These are phyloP conservation scores for Hemerocallis citrina DNA, from an alignment of 106 monocot genomes.

Conservation along the genomic window DNA sequence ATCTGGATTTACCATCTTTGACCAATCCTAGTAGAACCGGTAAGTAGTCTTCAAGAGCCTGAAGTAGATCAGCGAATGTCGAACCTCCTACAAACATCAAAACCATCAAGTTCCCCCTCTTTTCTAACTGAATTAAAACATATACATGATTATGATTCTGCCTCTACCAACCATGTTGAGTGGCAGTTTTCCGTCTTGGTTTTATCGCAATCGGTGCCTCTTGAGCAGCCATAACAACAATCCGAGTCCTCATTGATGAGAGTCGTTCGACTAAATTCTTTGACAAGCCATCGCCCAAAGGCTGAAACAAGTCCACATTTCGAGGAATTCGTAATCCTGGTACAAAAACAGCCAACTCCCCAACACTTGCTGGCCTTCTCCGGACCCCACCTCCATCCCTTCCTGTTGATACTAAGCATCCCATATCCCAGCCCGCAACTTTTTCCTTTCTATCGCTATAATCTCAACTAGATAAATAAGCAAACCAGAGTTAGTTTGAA, in stretches of 20 bases:
- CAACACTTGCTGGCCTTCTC: slow-evolving; percentile 34
- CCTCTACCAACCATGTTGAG: slow-evolving; percentile 46
- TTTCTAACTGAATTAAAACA: neutral
- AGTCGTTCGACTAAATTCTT: slow-evolving; percentile 46
- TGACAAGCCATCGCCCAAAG: slow-evolving; percentile 26
- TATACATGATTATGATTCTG: neutral
- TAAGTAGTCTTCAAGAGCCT: slow-evolving; percentile 68
- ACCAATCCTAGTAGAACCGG: slow-evolving; percentile 59
- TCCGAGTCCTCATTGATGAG: slow-evolving; percentile 43
- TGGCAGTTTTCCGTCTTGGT: slow-evolving; percentile 33
- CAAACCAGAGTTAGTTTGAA: neutral
- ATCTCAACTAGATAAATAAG: neutral
- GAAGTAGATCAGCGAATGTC: slow-evolving; percentile 53
- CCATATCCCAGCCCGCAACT: slow-evolving; percentile 35
- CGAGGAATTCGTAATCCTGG: slow-evolving; percentile 70
- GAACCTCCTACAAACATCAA: slow-evolving; percentile 46
- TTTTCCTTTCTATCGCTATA: slow-evolving; percentile 1
- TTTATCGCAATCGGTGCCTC: slow-evolving; percentile 37
- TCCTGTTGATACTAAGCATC: slow-evolving; percentile 50
- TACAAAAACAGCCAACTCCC: slow-evolving; percentile 66
- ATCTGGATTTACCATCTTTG: slow-evolving; percentile 46
- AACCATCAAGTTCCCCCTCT: neutral
- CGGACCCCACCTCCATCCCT: slow-evolving; percentile 28
- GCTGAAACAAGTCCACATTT: slow-evolving; percentile 31
- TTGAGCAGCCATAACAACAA: slow-evolving; percentile 60